Base-by-base conservation (phyloP, 2,329 filamentous ascomycete genomes). In the Paecilomyces formosus region DNA sequence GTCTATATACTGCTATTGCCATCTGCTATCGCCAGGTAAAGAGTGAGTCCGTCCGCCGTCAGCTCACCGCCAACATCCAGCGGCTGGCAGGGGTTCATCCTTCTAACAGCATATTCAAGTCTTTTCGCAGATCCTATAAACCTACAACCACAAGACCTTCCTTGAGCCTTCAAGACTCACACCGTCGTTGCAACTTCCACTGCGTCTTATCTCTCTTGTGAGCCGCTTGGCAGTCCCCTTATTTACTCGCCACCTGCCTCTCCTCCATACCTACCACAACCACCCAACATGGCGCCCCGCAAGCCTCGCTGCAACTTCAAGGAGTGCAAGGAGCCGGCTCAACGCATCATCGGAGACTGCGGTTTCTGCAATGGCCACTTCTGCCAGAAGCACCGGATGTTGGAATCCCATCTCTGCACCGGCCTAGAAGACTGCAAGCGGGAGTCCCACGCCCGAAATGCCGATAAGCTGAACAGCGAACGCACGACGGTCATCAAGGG, bases 381-480 rank as follows among this genome's bases (percentile, higher is more conserved):
- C 81, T 99, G 94, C 78, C 90, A 90, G 68, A 96, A 92, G 80
- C 94, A 99, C 78, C 85, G 94, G 58, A 84, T 97, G 78, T 78
- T 97, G 63, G 94, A 99, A 77, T 90, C 93, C 67, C 94, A 99
- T 79, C 90, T 90, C 78, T 99, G 94, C 79, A 86, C 85, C 63
- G 92, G 92, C 49, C 81, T 99, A 58, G 94, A 97, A 81, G 90
- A 96, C 78, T 97, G 93, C 83, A 96, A 97, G 83, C 94, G 96
- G 81, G 92, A 96, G 76, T 93, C 90, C 54, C 91, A 96, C 77
- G 91, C 95, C 74, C 87, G 92, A 65, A 99, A 99, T 74, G 90
- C 91, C 60, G 89, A 92, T 64, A 92, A 95, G 79, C 81, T 99
- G 72, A 90, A 97, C 76, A 85, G 87, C 59, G 93, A 99, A 82